phyloP scores from a whole-genome alignment of 2,329 filamentous ascomycete species.

The Epichloe amarillans region DNA sequence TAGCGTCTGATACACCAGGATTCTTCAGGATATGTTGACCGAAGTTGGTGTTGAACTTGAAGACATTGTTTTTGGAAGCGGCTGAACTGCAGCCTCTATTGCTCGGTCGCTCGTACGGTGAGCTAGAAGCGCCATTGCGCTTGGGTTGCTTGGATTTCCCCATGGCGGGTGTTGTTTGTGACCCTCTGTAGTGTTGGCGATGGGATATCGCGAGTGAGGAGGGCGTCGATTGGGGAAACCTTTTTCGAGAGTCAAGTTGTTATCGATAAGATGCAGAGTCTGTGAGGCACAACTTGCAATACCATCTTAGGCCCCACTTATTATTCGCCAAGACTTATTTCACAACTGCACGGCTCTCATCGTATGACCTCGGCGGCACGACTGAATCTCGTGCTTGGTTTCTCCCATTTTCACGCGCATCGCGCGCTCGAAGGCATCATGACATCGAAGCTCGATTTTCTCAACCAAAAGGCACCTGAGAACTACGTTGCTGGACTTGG shows the following conservation, averaged over 20 bases:
- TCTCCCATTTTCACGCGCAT: not conserved
- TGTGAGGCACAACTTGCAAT: not conserved
- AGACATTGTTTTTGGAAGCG: slow-evolving; percentile 61
- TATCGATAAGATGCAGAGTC: slow-evolving; percentile 12
- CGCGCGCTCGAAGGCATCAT: slow-evolving; percentile 10
- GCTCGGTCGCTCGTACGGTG: slow-evolving; percentile 28
- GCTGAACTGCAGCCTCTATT: slow-evolving; percentile 7
- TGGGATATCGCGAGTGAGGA: slow-evolving; percentile 2
- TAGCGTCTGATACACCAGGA: slow-evolving; percentile 68
- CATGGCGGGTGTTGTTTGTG: slow-evolving; percentile 24
- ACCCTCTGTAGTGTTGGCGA: not conserved
- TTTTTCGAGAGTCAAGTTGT: not conserved
- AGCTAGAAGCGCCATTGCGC: slow-evolving; percentile 33
- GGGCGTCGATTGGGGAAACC: not conserved
- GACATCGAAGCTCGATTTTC: slow-evolving; percentile 62
- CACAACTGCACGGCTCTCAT: not conserved
- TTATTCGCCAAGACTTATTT: not conserved
- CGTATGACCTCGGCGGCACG: not conserved
- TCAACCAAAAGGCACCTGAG: slow-evolving; percentile 72
- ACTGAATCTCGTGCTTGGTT: not conserved
- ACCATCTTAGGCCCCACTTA: not conserved
- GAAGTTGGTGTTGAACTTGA: slow-evolving; percentile 91
- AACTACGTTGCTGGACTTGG: slow-evolving; percentile 94
- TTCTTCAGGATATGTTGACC: slow-evolving; percentile 89
- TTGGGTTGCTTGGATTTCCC: slow-evolving; percentile 39